Evolutionary conservation across 352 stramenopile genomes (phyloP).

Genomic region (Phytopythium kandeliae): DNA sequence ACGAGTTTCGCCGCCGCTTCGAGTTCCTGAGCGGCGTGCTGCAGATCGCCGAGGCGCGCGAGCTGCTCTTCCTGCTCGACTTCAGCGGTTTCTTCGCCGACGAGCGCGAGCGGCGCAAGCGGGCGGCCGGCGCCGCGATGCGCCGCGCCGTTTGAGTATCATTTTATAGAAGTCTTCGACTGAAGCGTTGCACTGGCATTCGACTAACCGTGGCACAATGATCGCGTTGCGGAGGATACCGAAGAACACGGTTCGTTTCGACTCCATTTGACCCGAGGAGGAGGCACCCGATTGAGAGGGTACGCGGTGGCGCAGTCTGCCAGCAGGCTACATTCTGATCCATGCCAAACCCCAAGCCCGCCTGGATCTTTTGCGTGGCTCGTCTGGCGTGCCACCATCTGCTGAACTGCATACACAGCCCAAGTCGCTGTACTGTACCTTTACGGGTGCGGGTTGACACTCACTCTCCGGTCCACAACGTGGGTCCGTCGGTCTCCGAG

Average conservation of each 20-base stretch:
- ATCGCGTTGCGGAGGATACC: too few species aligned
- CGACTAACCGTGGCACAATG: too few species aligned
- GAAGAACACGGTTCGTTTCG: too few species aligned
- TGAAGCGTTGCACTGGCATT: too few species aligned
- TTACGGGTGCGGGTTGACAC: too few species aligned
- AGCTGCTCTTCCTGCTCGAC: conserved; percentile 69
- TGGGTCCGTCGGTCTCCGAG: too few species aligned
- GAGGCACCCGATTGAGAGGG: too few species aligned
- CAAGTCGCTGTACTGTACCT: too few species aligned
- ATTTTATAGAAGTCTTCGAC: neutral
- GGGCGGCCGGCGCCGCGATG: conserved; percentile 1
- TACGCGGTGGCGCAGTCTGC: too few species aligned
- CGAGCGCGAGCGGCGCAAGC: conserved; percentile 31
- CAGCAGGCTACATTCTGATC: neutral
- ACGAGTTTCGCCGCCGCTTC: conserved; percentile 54
- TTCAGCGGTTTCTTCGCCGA: conserved; percentile 63
- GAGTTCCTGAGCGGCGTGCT: conserved; percentile 59
- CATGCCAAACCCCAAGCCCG: neutral
- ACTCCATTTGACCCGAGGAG: too few species aligned
- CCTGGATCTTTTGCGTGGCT: conserved; percentile 1
- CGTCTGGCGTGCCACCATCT: conserved; percentile 1
- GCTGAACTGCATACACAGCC: neutral
- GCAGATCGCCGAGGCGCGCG: conserved; percentile 51
- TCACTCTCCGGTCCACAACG: too few species aligned
- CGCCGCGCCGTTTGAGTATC: neutral